These are phyloP conservation scores for Lablab purpureus DNA, from an alignment of 306 rosid genomes.

Conservation along the genomic window DNA sequence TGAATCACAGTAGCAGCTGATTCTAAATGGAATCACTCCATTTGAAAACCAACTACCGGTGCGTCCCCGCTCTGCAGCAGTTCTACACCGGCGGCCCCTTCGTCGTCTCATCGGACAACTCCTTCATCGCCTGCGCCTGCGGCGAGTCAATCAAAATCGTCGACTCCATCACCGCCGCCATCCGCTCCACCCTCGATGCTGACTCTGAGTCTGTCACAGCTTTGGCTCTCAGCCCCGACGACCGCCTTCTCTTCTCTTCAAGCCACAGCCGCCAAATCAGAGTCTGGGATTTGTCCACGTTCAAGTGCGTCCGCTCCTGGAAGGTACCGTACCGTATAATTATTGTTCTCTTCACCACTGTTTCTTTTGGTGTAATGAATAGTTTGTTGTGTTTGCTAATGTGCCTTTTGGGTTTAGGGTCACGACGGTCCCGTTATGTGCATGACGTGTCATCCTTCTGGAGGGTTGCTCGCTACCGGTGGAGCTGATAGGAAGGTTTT, in stretches of 20 bases:
- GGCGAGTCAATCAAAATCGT: constrained; percentile 81
- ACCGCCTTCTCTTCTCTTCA: constrained; percentile 72
- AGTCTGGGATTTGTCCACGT: constrained; percentile 85
- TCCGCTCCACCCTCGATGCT: constrained; percentile 72
- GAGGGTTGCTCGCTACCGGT: constrained; percentile 89
- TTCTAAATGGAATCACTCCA: constrained; percentile 63
- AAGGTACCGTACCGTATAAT: constrained; percentile 59
- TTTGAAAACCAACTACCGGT: constrained; percentile 66
- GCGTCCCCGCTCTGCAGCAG: constrained; percentile 79
- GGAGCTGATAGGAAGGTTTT: constrained; percentile 95
- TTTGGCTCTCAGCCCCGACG: constrained; percentile 73
- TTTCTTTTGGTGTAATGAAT: background rate
- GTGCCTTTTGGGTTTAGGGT: constrained; percentile 59
- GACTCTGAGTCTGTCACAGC: constrained; percentile 83
- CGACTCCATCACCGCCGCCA: constrained; percentile 71
- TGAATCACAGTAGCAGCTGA: background rate
- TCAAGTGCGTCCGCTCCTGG: constrained; percentile 86
- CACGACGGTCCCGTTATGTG: constrained; percentile 97
- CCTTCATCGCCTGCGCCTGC: constrained; percentile 81
- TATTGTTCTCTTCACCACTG: constrained; percentile 3
- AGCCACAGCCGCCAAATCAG: constrained; percentile 85
- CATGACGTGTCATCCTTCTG: constrained; percentile 86
- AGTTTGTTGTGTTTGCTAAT: background rate
- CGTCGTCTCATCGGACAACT: constrained; percentile 77
- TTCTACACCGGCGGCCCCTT: constrained; percentile 90